phyloP scores from a whole-genome alignment of 1,284 basidiomycete species.

The Marasmius oreades region DNA sequence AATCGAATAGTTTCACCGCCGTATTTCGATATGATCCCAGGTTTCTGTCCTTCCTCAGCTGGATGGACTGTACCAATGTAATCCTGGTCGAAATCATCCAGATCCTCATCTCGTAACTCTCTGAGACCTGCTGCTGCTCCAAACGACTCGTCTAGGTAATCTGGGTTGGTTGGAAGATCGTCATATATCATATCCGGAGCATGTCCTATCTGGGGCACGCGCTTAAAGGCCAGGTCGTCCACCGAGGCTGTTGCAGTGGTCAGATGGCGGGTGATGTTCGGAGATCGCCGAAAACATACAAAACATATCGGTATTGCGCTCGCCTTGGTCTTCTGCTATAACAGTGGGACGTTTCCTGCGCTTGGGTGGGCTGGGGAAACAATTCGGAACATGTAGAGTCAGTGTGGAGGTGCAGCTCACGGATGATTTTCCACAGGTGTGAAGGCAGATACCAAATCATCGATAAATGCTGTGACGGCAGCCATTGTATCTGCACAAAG shows the following conservation, averaged over 20 bases:
- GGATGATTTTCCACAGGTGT: slow-evolving; percentile 29
- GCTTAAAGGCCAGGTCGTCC: slow-evolving; percentile 81
- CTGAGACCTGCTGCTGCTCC: slow-evolving; percentile 73
- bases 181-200: slow-evolving; percentile 88
- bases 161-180: slow-evolving; percentile 85
- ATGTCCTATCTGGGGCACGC: slow-evolving; percentile 68
- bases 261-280: slow-evolving; percentile 4
- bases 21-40: slow-evolving; percentile 57
- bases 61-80: slow-evolving; percentile 29
- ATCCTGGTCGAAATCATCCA: slow-evolving; percentile 59
- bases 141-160: slow-evolving; percentile 84
- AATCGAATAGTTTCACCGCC: slow-evolving; percentile 87
- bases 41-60: slow-evolving; percentile 24
- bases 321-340: slow-evolving; percentile 27
- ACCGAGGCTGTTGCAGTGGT: slow-evolving; percentile 58
- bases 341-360: slow-evolving; percentile 31
- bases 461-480: slow-evolving; percentile 49
- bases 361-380: slow-evolving; percentile 21
- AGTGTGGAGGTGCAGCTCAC: slow-evolving; percentile 30
- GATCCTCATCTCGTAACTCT: slow-evolving; percentile 67
- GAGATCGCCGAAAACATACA: slow-evolving; percentile 20
- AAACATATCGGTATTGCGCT: slow-evolving; percentile 28
- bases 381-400: neutral
- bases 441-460: slow-evolving; percentile 43
- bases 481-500: slow-evolving; percentile 68